phyloP scores from a whole-genome alignment of 1,139 yeast species.

The Pichia sp. region DNA sequence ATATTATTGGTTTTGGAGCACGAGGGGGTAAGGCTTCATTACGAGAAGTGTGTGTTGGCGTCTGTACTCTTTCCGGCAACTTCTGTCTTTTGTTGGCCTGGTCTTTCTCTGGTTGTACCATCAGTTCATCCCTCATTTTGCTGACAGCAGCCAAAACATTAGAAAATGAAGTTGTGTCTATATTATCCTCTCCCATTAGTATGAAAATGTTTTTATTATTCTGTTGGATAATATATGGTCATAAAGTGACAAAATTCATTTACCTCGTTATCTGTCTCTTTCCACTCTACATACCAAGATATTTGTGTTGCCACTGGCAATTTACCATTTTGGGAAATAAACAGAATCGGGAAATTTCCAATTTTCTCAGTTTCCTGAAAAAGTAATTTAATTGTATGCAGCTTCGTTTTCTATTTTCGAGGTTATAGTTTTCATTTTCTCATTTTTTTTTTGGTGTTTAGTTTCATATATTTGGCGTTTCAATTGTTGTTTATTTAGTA shows the following conservation, averaged over 20 bases:
- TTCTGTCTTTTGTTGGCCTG: conserved; percentile 3
- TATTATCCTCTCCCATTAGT: not conserved
- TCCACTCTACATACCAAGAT: no score
- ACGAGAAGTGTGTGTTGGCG: not conserved
- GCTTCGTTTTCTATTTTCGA: no score
- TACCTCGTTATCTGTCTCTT: no score
- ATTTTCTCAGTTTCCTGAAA: conserved; percentile 4
- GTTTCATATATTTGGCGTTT: no score
- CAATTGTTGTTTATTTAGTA: no score
- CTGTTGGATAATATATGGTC: no score
- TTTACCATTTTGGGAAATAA: no score
- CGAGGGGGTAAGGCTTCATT: not conserved
- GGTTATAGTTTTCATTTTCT: no score
- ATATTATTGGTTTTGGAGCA: not conserved
- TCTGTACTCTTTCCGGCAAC: conserved; percentile 5
- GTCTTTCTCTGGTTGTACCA: not conserved
- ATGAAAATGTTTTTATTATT: not conserved
- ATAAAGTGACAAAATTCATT: no score
- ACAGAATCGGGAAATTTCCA: no score
- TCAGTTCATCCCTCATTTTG: conserved; percentile 34
- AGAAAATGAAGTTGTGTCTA: conserved; percentile 55
- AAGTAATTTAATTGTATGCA: conserved; percentile 7
- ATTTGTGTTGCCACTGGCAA: no score
- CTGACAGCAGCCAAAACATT: conserved; percentile 59
- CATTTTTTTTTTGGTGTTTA: not conserved